Evolutionary conservation across 164 flowering plant genomes (phyloP), one percentile per base, ranked within the genome.

Genomic region (Saururus chinensis): DNA sequence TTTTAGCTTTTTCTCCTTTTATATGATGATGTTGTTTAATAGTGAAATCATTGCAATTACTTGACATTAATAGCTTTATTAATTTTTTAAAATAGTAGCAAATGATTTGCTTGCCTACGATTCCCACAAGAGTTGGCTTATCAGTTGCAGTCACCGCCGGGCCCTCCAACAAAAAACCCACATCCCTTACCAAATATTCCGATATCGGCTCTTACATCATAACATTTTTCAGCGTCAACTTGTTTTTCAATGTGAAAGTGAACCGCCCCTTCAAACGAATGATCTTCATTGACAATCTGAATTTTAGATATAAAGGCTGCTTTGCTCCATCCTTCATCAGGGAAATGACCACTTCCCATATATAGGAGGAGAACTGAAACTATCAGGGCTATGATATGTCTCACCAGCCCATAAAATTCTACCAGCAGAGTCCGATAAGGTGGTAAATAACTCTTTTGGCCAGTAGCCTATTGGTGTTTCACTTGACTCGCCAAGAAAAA

Each of bases 281-380:
- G 20, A 7, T n/a, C 7, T 53, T 1, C 24, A n/a, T 9, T n/a
- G 17, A 53, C 56, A n/a, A 53, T 1, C 23, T 53, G 21, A 21
- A 53, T 12, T 14, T 19, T 4, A 12, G 11, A 8, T 12, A 53
- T 53, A 23, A 12, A n/a, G 19, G 23, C 23, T 53, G 56, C 22
- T n/a, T 53, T n/a, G 12, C 54, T 22, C 4, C 4, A 53, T 12
- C 8, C 56, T 53, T 53, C 56, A 7, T 19, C 0, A 4, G 56
- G 23, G 23, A 53, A 53, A 53, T 20, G 56, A n/a, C 56, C 56
- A 20, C 56, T 53, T 7, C 56, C 56, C 56, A n/a, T n/a, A n/a
- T n/a, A 53, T 53, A 9, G 24, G 56, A n/a, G 56, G 56, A 21
- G 7, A 4, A 19, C 23, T 23, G 9, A 21, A 51, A 19, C 20